Evolutionary conservation across 768 basidiomycete species (phyloP).

Genomic region (Russula virescens): DNA sequence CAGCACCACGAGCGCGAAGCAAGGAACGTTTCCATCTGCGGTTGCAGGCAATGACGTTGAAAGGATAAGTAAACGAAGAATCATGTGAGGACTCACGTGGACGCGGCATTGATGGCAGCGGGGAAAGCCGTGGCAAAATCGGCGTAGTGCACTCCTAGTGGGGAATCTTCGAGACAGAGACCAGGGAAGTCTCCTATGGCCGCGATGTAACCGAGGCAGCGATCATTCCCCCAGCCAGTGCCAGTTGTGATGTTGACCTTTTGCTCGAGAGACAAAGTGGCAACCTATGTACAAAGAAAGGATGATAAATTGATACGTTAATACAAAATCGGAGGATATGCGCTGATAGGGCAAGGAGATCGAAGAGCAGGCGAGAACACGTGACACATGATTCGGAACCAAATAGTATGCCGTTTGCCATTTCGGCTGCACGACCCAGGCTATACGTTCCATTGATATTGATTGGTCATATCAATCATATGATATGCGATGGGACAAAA

Average conservation of each 20-base stretch:
- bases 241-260: constrained; percentile 25
- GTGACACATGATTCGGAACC: not conserved
- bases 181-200: constrained; percentile 53
- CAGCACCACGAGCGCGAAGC: constrained; percentile 67
- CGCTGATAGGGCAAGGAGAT: not conserved
- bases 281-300: constrained; percentile 5
- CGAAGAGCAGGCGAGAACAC: not conserved
- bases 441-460: no score
- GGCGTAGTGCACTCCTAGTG: constrained; percentile 69
- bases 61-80: not conserved
- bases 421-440: not conserved
- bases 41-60: not conserved
- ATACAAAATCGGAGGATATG: not conserved
- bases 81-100: constrained; percentile 60
- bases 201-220: constrained; percentile 65
- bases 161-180: constrained; percentile 71
- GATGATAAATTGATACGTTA: not conserved
- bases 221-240: constrained; percentile 52
- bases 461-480: no score
- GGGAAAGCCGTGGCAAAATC: constrained; percentile 79
- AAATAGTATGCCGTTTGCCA: no score
- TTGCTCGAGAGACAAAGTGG: constrained; percentile 19
- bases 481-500: no score
- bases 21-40: constrained; percentile 68
- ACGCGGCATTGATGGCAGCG: constrained; percentile 74